Percentiles rank a stretch among this genome's conserved stretches.
Conservation (phyloP, 495 filamentous ascomycete genomes). For the Darksidea phi region DNA sequence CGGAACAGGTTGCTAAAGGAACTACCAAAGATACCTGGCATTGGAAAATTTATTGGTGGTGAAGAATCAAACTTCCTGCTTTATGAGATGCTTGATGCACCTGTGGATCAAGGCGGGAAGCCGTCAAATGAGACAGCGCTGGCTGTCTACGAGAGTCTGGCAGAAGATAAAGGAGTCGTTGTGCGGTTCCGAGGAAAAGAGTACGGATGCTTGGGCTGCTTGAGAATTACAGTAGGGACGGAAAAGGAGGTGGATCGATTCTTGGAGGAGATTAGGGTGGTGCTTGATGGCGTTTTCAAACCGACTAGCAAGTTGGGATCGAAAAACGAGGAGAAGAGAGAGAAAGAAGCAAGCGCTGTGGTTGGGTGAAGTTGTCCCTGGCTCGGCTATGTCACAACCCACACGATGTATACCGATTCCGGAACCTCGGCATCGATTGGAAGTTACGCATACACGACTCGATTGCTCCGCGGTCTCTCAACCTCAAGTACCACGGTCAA, state of each 20-base stretch:
- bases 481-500: too few species aligned
- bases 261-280: conserved; percentile 62
- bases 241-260: conserved; percentile 78
- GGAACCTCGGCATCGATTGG: too few species aligned
- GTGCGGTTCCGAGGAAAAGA: conserved; percentile 93
- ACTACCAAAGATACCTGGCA: conserved; percentile 70
- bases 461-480: too few species aligned
- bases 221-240: conserved; percentile 91
- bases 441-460: too few species aligned
- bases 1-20: conserved; percentile 70
- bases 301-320: conserved; percentile 10
- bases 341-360: conserved; percentile 42
- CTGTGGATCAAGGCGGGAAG: conserved; percentile 57
- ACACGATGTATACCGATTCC: too few species aligned
- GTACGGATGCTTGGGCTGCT: conserved; percentile 79
- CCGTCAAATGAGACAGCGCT: conserved; percentile 76
- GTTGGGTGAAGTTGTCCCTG: conserved; percentile 10
- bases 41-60: conserved; percentile 81
- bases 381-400: neutral
- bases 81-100: conserved; percentile 74
- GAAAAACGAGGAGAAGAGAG: conserved; percentile 38
- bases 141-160: conserved; percentile 76
- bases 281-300: conserved; percentile 57
- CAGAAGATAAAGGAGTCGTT: conserved; percentile 84
- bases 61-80: conserved; percentile 83